Conservation (phyloP, 306 rosid genomes). For the Sophora flavescens region DNA sequence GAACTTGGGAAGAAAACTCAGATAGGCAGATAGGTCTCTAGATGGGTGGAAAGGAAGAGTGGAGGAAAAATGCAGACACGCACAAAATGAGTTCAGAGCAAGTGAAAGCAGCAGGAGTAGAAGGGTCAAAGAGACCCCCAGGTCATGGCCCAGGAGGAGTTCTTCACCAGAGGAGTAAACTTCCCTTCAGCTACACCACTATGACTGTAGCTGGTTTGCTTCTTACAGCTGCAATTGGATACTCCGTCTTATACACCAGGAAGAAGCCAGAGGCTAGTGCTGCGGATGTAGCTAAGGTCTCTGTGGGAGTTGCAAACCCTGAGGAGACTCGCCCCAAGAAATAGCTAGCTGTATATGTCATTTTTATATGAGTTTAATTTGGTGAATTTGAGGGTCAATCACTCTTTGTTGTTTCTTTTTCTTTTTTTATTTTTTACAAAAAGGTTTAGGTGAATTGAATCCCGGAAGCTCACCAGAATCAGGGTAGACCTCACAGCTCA, state of each 20-base stretch:
- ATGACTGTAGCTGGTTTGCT: slow-evolving; percentile 57
- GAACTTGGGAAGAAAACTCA: too few species aligned
- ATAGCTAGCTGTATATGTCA: slow-evolving; percentile 22
- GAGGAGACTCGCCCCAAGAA: slow-evolving; percentile 67
- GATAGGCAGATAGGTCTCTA: too few species aligned
- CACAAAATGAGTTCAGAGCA: slow-evolving; percentile 67
- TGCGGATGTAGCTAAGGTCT: slow-evolving; percentile 69
- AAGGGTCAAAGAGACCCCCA: slow-evolving; percentile 71
- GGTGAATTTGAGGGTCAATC: too few species aligned
- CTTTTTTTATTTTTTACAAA: too few species aligned
- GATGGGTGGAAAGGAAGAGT: slow-evolving; percentile 57
- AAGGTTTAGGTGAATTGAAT: too few species aligned
- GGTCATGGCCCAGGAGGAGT: slow-evolving; percentile 58
- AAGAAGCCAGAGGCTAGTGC: slow-evolving; percentile 82
- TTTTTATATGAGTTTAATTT: too few species aligned
- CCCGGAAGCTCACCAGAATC: too few species aligned
- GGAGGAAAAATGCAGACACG: slow-evolving; percentile 74
- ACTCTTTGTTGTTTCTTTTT: too few species aligned
- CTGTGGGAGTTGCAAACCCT: slow-evolving; percentile 56
- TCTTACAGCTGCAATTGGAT: slow-evolving; percentile 55
- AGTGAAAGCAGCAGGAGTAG: slow-evolving; percentile 68
- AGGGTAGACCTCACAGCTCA: too few species aligned
- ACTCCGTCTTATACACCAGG: slow-evolving; percentile 55
- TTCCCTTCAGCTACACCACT: slow-evolving; percentile 55
- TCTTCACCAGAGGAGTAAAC: slow-evolving; percentile 76